Evolutionary conservation across 2,329 filamentous ascomycete genomes (phyloP), one percentile per base, ranked within the genome.

Genomic region (Furcasterigmium sp.): DNA sequence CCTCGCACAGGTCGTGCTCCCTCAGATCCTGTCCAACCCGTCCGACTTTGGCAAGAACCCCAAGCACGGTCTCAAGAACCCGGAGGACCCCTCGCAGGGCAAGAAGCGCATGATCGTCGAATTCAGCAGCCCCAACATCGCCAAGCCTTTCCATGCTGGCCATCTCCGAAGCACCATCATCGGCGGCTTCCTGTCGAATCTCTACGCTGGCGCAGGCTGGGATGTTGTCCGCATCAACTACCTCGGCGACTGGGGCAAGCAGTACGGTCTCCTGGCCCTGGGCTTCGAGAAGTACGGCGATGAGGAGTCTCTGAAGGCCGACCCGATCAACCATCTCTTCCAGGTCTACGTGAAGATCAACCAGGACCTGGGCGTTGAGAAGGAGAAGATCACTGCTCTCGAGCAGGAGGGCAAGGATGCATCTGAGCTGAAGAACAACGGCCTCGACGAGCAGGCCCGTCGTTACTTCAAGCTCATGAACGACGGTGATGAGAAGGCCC

Each of bases 121-220:
- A 57, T 93, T 91, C 64, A 89, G 84, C 8, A 90, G 85, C 8
- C 87, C 88, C 40, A 93, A 93, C 61, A 90, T 93, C 46, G 87
- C 87, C 37, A 91, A 91, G 66, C 87, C 85, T 19, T 90, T 90
- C 69, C 85, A 89, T 58, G 85, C 85, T 30, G 84, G 85, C 11
- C 85, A 91, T 62, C 69, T 90, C 54, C 76, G 86, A 56, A 85
- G 81, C 53, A 91, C 85, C 29, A 89, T 90, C 57, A 89, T 90
- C 47, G 85, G 85, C 39, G 84, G 84, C 30, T 90, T 89, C 66
- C 69, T 90, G 32, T 70, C 83, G 18, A 88, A 88, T 58, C 65
- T 89, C 15, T 85, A 88, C 60, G 74, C 84, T 54, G 70, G 69
- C 25, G 80, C 80, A 26, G 86, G 85, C 39, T 90, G 84, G 84